Conservation (phyloP, 2,329 filamentous ascomycete genomes). For the Chrysoporthe cubensis region DNA sequence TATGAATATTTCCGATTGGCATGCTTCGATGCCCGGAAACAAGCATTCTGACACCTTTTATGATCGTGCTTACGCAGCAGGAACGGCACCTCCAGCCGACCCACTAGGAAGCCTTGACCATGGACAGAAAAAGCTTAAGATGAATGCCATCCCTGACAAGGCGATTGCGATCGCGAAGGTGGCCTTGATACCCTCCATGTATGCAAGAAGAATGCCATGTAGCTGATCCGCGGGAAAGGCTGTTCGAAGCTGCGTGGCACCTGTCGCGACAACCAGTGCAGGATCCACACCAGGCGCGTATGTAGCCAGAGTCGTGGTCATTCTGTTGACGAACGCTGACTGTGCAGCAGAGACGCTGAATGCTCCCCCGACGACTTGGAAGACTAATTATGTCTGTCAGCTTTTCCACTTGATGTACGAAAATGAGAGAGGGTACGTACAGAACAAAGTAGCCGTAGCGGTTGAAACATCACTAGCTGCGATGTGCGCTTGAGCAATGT, state of each 20-base stretch:
- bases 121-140: neutral
- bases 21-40: neutral
- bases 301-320: neutral
- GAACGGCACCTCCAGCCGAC: neutral
- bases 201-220: neutral
- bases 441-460: conserved; percentile 44
- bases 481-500: conserved; percentile 35
- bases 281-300: neutral
- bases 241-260: conserved; percentile 2
- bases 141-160: neutral
- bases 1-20: too few relatives aligned
- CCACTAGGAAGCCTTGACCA: neutral
- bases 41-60: neutral
- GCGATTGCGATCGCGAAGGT: conserved; percentile 1
- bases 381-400: neutral
- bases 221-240: neutral
- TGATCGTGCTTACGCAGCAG: neutral
- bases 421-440: neutral
- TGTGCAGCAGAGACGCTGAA: conserved; percentile 1
- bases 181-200: conserved; percentile 11
- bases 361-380: neutral
- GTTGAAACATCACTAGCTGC: conserved; percentile 41
- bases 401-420: conserved; percentile 29
- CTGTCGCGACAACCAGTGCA: conserved; percentile 1
- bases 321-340: neutral